Conservation (phyloP, 768 basidiomycete genomes). For the Exsudoporus frostii region DNA sequence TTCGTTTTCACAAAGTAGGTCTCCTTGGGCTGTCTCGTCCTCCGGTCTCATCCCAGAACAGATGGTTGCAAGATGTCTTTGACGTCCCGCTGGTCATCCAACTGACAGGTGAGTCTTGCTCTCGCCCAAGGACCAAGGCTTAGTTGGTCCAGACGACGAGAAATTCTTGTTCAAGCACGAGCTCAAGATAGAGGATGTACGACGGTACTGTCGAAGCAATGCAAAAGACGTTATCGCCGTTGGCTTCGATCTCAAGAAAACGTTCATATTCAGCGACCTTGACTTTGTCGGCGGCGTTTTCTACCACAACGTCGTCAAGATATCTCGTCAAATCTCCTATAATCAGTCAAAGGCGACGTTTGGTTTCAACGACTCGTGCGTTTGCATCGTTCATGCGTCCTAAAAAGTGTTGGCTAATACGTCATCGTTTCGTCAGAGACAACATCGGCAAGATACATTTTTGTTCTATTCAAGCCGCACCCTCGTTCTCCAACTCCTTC, state of each 20-base stretch:
- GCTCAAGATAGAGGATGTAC: constrained; percentile 85
- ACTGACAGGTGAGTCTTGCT: constrained; percentile 66
- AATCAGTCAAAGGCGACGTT: constrained; percentile 95
- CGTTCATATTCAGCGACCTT: constrained; percentile 95
- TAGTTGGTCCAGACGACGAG: constrained; percentile 75
- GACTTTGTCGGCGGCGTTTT: constrained; percentile 89
- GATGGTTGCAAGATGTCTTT: constrained; percentile 97
- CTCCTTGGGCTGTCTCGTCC: not conserved
- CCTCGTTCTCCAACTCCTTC: constrained; percentile 97
- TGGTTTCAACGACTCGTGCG: constrained; percentile 94
- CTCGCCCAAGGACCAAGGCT: not conserved
- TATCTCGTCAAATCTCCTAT: constrained; percentile 89
- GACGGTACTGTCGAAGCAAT: constrained; percentile 77
- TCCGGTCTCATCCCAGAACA: constrained; percentile 28
- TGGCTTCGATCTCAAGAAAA: constrained; percentile 87
- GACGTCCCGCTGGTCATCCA: constrained; percentile 93
- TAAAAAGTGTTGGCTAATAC: not conserved
- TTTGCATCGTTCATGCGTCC: constrained; percentile 5
- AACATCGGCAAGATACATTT: constrained; percentile 99
- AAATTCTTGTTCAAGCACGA: constrained; percentile 98
- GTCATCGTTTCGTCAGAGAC: constrained; percentile 54
- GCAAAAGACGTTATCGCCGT: constrained; percentile 97
- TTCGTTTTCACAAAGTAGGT: constrained; percentile 95
- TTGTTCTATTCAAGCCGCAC: constrained; percentile 90
- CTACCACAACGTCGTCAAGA: constrained; percentile 90